Conservation (phyloP, 805 yeast genomes). For the Kockiozyma suomiensis region DNA sequence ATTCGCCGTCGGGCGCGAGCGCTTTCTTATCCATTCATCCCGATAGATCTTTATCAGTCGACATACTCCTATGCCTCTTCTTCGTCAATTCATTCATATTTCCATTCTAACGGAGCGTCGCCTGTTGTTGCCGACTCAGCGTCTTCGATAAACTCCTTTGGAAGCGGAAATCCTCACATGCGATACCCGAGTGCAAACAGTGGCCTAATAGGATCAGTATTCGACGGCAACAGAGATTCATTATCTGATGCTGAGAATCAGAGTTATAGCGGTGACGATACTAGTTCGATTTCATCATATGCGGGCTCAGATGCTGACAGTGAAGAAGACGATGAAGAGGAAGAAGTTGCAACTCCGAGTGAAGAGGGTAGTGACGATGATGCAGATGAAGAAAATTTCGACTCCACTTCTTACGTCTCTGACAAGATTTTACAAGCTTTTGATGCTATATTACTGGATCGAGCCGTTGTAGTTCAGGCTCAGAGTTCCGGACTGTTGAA, state of each 20-base stretch:
- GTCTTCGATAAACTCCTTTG: conserved; percentile 23
- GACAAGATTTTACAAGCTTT: conserved; percentile 29
- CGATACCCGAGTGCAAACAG: conserved; percentile 9
- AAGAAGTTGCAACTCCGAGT: not conserved
- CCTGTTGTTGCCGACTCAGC: conserved; percentile 15
- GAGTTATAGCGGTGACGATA: conserved; percentile 11
- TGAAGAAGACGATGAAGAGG: conserved; percentile 1
- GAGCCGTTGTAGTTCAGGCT: conserved; percentile 32
- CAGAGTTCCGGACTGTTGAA: conserved; percentile 31
- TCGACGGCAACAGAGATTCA: not conserved
- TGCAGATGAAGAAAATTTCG: conserved; percentile 23
- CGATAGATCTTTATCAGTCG: conserved; percentile 17
- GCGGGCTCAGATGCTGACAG: conserved; percentile 34
- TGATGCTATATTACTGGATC: conserved; percentile 27
- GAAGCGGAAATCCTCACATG: conserved; percentile 16
- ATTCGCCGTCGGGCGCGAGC: conserved; percentile 28
- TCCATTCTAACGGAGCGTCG: conserved; percentile 9
- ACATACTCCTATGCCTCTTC: conserved; percentile 17
- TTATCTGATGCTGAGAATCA: conserved; percentile 6
- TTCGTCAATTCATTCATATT: conserved; percentile 9
- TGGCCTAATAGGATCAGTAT: not conserved
- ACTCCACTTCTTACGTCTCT: conserved; percentile 28
- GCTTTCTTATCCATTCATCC: conserved; percentile 27
- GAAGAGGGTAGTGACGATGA: not conserved
- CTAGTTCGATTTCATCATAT: conserved; percentile 31